phyloP scores from a whole-genome alignment of 1,139 yeast species.

The Trichomonascaceae sp. region DNA sequence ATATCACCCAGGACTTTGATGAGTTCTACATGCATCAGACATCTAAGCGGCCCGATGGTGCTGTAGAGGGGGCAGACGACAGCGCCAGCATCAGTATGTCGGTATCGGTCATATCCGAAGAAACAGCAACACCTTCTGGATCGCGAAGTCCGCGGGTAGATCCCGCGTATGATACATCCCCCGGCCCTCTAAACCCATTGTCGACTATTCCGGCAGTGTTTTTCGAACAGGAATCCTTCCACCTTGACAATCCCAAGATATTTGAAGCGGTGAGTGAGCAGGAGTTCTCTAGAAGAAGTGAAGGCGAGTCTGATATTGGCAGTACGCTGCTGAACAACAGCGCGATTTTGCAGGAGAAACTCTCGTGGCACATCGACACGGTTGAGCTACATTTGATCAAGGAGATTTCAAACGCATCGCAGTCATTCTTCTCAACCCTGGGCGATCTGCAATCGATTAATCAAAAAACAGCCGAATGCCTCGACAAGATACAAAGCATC shows the following conservation, averaged over 20 bases:
- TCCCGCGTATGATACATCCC: not conserved
- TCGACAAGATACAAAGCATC: slow-evolving; percentile 36
- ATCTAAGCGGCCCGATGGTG: slow-evolving; percentile 2
- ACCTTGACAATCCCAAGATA: slow-evolving; percentile 77
- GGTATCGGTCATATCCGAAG: slow-evolving; percentile 9
- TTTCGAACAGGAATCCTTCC: slow-evolving; percentile 46
- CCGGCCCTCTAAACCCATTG: slow-evolving; percentile 16
- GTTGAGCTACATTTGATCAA: slow-evolving; percentile 71
- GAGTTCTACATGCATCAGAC: slow-evolving; percentile 10
- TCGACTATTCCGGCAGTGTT: slow-evolving; percentile 54
- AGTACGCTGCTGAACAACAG: slow-evolving; percentile 29
- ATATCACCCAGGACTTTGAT: slow-evolving; percentile 41
- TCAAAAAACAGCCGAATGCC: slow-evolving; percentile 39
- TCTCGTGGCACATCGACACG: slow-evolving; percentile 71
- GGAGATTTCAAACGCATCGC: slow-evolving; percentile 76
- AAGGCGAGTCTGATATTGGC: slow-evolving; percentile 18
- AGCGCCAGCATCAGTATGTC: slow-evolving; percentile 4
- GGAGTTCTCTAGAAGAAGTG: no score
- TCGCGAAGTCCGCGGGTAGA: not conserved
- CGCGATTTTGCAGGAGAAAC: slow-evolving; percentile 58
- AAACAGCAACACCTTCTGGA: slow-evolving; percentile 4
- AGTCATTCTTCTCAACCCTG: slow-evolving; percentile 71
- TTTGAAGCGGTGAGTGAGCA: slow-evolving; percentile 62
- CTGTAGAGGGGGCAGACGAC: slow-evolving; percentile 1
- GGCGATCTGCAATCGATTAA: slow-evolving; percentile 62